Evolutionary conservation across 257 asterid genomes (phyloP).

Genomic region (Rubia yunnanensis): DNA sequence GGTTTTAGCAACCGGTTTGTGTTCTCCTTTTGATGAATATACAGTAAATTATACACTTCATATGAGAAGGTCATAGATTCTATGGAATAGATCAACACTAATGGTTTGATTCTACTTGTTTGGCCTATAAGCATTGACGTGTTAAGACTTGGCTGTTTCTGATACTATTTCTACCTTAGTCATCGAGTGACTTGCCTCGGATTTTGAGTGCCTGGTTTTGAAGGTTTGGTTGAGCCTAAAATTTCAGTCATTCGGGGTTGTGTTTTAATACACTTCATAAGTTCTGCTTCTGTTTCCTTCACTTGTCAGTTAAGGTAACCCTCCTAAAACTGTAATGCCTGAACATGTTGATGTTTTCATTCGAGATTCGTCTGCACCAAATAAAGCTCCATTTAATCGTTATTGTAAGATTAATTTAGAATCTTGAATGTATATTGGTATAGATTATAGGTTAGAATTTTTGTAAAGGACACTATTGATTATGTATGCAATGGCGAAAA

Average conservation of each 20-base stretch:
- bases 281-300: not conserved
- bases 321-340: not conserved
- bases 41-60: not conserved
- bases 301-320: not conserved
- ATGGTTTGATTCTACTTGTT: not conserved
- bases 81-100: not conserved
- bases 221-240: not conserved
- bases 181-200: not conserved
- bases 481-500: not conserved
- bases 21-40: not conserved
- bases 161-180: not conserved
- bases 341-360: not conserved
- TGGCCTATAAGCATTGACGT: not conserved
- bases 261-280: not conserved
- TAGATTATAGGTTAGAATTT: not conserved
- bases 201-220: not conserved
- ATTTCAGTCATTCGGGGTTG: not conserved
- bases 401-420: not conserved
- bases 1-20: not conserved
- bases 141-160: not conserved
- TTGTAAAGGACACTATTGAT: no score
- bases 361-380: not conserved
- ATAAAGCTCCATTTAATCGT: not conserved
- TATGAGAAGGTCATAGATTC: not conserved
- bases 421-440: not conserved